Base-by-base conservation (phyloP, 139 green algal species). In the Klebsormidium nitens region DNA sequence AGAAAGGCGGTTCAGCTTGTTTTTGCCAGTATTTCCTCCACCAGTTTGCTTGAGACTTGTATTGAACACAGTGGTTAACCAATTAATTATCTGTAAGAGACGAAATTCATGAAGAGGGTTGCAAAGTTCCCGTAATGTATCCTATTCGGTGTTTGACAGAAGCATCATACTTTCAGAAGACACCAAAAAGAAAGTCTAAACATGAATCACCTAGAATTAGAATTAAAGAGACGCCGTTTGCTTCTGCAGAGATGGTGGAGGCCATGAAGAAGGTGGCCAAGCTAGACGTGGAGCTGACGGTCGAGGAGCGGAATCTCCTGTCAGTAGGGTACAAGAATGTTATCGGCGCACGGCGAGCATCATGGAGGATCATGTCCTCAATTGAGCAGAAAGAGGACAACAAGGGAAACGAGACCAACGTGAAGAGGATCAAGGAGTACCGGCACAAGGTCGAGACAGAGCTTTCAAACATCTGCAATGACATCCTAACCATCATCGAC, bases 361-460 rank as follows among this genome's bases (percentile, higher is more conserved):
- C 89, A 44, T 99, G 95, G 95, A 83, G 95, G 39, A 98, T 99
- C 74, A 89, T 99, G 62, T 95, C 88, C 71, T 92, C 80, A 76
- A 98, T 99, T 75, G 95, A 99, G 87, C 92, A 97, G 82, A 99
- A 98, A 62, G 95, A 99, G 84, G 90, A 98, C 80, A 87, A 81
- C 83, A 99, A 99, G 83, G 91, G 91, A 65, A 96, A 97, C 66
- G 86, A 93, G 61, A 89, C 95, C 72, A 88, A 96, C 57, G 91
- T 97, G 14, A 85, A 85, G 72, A 73, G 88, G 39, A 98, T 98
- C 82, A 89, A 91, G 78, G 90, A 90, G 69, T 98, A 98, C 81
- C 66, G 75, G 65, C n/a, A 70, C 14, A 64, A 81, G 50, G 74
- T 86, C 4, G 83, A 88, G 81, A 58, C 66, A 6, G 83, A 88